Percentiles rank a stretch among this genome's conserved stretches.
phyloP scores from a whole-genome alignment of 306 rosid genomes.

The Cicer bijugum region DNA sequence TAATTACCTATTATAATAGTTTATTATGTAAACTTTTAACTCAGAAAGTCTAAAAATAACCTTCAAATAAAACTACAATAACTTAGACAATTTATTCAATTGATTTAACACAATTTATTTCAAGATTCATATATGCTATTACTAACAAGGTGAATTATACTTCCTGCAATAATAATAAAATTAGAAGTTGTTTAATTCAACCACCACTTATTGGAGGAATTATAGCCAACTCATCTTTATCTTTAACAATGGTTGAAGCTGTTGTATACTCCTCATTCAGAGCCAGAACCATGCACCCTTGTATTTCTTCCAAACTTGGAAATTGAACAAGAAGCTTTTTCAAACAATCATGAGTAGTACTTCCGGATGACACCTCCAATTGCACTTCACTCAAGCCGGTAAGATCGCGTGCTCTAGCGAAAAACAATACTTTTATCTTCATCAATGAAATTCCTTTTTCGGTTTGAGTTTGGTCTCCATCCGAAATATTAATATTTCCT shows the following conservation, averaged over 20 bases:
- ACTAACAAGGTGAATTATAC: neutral
- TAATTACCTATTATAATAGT: too few species aligned
- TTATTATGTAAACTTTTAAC: neutral
- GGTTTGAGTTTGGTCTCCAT: slow-evolving; percentile 17
- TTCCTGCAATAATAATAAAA: neutral
- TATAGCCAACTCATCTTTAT: slow-evolving; percentile 78
- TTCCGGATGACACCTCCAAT: slow-evolving; percentile 73
- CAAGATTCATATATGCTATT: neutral
- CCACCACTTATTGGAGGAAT: slow-evolving; percentile 96
- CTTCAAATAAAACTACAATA: slow-evolving; percentile 6
- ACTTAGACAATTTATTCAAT: neutral
- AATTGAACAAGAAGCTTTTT: slow-evolving; percentile 59
- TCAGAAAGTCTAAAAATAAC: neutral
- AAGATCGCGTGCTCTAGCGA: slow-evolving; percentile 87
- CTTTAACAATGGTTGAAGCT: slow-evolving; percentile 63
- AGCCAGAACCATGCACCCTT: slow-evolving; percentile 77
- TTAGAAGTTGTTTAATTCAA: slow-evolving; percentile 42
- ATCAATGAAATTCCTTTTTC: slow-evolving; percentile 45
- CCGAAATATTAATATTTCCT: slow-evolving; percentile 36
- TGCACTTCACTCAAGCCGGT: slow-evolving; percentile 67
- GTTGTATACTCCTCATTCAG: slow-evolving; percentile 78
- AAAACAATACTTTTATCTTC: slow-evolving; percentile 75
- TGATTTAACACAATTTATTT: neutral
- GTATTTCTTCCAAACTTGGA: slow-evolving; percentile 77
- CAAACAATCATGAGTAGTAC: slow-evolving; percentile 77